phyloP scores from a whole-genome alignment of 306 rosid species.

The cucumber (Cucumis sativus) region Cucumber_9930_V3 NC_026655.2:5784001-5784500 shows the following conservation, averaged over 20 bases:
- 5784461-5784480: too few relatives aligned
- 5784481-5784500: too few relatives aligned
- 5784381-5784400: too few relatives aligned
- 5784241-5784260: background rate
- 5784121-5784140: constrained; percentile 25
- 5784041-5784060: constrained; percentile 52
- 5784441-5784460: too few relatives aligned
- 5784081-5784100: constrained; percentile 39
- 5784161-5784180: constrained; percentile 34
- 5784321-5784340: background rate
- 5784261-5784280: background rate
- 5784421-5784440: too few relatives aligned
- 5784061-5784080: constrained; percentile 65
- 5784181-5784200: constrained; percentile 65
- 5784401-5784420: too few relatives aligned
- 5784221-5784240: background rate
- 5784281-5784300: background rate
- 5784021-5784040: constrained; percentile 79
- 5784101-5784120: constrained; percentile 31
- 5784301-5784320: background rate
- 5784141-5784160: constrained; percentile 36
- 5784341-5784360: background rate
- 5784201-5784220: constrained; percentile 19
- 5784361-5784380: background rate
- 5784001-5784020: constrained; percentile 56